Percentiles rank a stretch among this genome's conserved stretches.
These are phyloP conservation scores for Clonostachys sp. DNA, from an alignment of 2,329 filamentous ascomycete species.

Conservation along the genomic window DNA sequence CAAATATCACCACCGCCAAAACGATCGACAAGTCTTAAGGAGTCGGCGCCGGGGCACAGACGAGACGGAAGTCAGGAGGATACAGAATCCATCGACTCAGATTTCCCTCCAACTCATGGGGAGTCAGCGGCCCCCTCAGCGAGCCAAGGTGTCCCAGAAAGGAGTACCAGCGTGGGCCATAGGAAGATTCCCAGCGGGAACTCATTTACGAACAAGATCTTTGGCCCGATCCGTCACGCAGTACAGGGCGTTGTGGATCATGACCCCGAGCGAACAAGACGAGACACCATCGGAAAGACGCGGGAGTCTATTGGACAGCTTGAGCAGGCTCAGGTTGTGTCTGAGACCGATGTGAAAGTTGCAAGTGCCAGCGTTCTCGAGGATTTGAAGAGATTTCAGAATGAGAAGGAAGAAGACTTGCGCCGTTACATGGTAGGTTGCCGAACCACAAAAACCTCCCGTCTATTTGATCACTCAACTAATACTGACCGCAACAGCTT, in stretches of 20 bases:
- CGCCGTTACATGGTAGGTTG: constrained; percentile 86
- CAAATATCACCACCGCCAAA: constrained; percentile 55
- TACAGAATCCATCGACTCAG: constrained; percentile 88
- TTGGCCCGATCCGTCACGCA: constrained; percentile 90
- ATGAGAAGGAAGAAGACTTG: constrained; percentile 92
- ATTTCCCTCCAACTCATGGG: constrained; percentile 87
- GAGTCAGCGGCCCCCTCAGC: constrained; percentile 69
- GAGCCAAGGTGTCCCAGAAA: constrained; percentile 64
- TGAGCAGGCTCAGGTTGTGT: constrained; percentile 84
- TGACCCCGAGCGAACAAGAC: constrained; percentile 85
- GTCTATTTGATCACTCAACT: neutral
- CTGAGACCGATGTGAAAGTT: constrained; percentile 88
- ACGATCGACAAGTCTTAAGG: constrained; percentile 59
- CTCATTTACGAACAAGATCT: constrained; percentile 90
- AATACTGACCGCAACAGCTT: constrained; percentile 50
- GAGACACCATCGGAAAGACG: constrained; percentile 94
- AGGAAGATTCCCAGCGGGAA: constrained; percentile 81
- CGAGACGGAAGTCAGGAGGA: constrained; percentile 61
- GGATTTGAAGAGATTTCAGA: constrained; percentile 89
- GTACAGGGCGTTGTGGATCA: constrained; percentile 95
- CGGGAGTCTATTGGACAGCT: constrained; percentile 80
- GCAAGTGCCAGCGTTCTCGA: constrained; percentile 84
- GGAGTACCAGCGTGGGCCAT: constrained; percentile 48
- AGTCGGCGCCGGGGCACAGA: constrained; percentile 40
- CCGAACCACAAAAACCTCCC: neutral